phyloP scores from a whole-genome alignment of 1,284 basidiomycete species.

The Mycosarcoma mackinlayi region DNA sequence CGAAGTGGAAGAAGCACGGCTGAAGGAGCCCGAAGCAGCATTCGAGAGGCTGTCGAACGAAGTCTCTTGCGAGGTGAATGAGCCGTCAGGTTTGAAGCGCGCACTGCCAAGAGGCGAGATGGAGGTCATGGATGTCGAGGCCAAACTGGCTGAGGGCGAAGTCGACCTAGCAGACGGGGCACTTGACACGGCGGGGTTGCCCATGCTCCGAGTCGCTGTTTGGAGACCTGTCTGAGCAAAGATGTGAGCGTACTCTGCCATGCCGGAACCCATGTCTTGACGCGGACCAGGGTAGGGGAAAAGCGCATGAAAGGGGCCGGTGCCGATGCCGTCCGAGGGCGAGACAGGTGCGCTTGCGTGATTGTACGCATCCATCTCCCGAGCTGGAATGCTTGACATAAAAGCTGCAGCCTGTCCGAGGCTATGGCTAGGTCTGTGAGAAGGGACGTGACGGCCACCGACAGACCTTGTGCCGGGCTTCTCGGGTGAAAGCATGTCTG shows the following conservation, averaged over 20 bases:
- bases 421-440: constrained; percentile 46
- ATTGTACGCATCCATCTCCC: constrained; percentile 12
- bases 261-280: constrained; percentile 9
- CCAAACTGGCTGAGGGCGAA: constrained; percentile 43
- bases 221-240: constrained; percentile 13
- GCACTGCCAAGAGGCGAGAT: constrained; percentile 43
- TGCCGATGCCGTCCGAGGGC: constrained; percentile 24
- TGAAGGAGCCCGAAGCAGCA: constrained; percentile 37
- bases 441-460: constrained; percentile 16
- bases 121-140: constrained; percentile 48
- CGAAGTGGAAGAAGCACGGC: constrained; percentile 40
- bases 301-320: constrained; percentile 7
- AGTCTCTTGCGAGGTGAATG: constrained; percentile 46
- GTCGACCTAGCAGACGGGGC: constrained; percentile 32
- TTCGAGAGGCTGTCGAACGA: constrained; percentile 51
- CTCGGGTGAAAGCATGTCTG: constrained; percentile 5
- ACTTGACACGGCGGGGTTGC: constrained; percentile 7
- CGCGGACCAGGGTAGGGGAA: constrained; percentile 18
- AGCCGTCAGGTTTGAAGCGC: constrained; percentile 42
- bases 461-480: not conserved
- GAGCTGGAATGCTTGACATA: constrained; percentile 16
- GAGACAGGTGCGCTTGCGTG: constrained; percentile 45
- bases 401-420: constrained; percentile 42
- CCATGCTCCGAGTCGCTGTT: constrained; percentile 2
- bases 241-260: constrained; percentile 15